Percentiles rank a stretch among this genome's conserved stretches.
Conservation (phyloP, 129 eudicot species). For the Tagetes patula region DNA sequence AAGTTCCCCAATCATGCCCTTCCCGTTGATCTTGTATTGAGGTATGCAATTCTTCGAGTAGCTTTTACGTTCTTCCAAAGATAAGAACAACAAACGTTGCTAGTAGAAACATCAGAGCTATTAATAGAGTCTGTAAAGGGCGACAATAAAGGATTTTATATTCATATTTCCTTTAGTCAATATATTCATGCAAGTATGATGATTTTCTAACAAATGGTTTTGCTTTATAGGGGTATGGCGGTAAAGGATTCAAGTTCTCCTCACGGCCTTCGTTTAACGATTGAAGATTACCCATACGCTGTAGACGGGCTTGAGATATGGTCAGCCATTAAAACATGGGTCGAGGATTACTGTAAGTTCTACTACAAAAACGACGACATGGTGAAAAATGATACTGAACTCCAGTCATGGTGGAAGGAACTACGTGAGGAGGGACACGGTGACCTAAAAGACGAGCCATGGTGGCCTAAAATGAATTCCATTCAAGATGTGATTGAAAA, state of each 20-base stretch:
- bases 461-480: conserved; percentile 63
- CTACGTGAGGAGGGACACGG: conserved; percentile 53
- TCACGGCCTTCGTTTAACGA: conserved; percentile 44
- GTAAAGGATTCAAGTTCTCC: conserved; percentile 40
- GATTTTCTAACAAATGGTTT: background rate
- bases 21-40: conserved; percentile 52
- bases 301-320: conserved; percentile 62
- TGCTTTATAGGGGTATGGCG: conserved; percentile 56
- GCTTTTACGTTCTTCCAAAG: background rate
- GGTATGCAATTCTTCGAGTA: conserved; percentile 29
- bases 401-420: conserved; percentile 65
- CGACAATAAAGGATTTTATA: too few relatives aligned
- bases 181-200: background rate
- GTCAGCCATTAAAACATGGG: conserved; percentile 58
- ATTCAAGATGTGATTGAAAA: conserved; percentile 34
- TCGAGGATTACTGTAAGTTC: conserved; percentile 40
- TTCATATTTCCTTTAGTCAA: too few relatives aligned
- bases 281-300: conserved; percentile 63
- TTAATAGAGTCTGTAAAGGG: too few relatives aligned
- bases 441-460: conserved; percentile 48
- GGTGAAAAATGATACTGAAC: conserved; percentile 43
- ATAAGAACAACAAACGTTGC: too few relatives aligned
- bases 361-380: conserved; percentile 45
- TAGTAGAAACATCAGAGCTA: too few relatives aligned
- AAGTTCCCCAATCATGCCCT: conserved; percentile 50